Evolutionary conservation across 2,329 filamentous ascomycete genomes (phyloP), one percentile per base, ranked within the genome.

Genomic region (Geosmithia flava): DNA sequence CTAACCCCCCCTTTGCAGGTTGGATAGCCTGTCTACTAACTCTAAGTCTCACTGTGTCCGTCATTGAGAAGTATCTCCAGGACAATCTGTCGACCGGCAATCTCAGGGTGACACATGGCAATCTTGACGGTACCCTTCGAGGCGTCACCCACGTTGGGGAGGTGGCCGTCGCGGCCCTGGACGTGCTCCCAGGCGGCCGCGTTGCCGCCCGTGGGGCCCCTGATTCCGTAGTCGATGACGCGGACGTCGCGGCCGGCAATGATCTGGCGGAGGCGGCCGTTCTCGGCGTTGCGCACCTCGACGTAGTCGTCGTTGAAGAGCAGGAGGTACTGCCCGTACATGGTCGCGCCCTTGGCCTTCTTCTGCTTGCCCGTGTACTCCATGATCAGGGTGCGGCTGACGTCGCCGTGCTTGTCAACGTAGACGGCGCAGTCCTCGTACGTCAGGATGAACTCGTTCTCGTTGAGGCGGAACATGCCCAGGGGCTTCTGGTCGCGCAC

Each of bases 371-470:
- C 93, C n/a, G 95, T 93, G 63, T 97, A 98, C 62, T 97, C 89
- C 89, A 98, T 95, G 59, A 97, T 90, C 50, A 97, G 87, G 27
- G 85, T 88, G 44, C 94, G 85, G 40, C 83, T 91, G 27, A 98
- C 88, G 52, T 98, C 93, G 54, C 93, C 93, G 64, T 97, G 89
- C 67, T 97, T 96, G 71, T 98, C 94, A 60, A 97, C 86, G 59
- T 97, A 98, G 8, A 98, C 90, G 17, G 90, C 93, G 57, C 91
- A 97, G 64, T 96, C 89, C 65, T 94, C 87, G 63, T 97, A 98
- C 39, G 86, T 87, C 45, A 96, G 80, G 23, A 98, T 71, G 66
- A 97, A 98, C 63, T 95, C 93, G 49, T 86, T 85, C 50, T 94
- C 87, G 54, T 85, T 90, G 48, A 98, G 80, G 41, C 90, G 82